Conservation (phyloP, 192 early-diverging fungal species). For the Allomyces arbusculus region DNA sequence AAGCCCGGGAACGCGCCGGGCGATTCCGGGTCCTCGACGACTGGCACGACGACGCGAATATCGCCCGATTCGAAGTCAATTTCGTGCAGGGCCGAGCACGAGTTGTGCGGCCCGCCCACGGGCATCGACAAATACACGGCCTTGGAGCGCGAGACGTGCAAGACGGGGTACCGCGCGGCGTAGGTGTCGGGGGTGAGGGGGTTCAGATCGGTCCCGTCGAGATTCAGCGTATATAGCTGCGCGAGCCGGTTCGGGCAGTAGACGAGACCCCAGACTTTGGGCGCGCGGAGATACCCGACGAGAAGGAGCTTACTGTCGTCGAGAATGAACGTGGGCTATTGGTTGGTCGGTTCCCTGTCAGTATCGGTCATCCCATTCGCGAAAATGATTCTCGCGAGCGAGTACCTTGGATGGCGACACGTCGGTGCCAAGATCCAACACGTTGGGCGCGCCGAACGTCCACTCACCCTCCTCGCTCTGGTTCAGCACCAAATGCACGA, state of each 20-base stretch:
- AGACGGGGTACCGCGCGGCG: too few species aligned
- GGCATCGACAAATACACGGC: conserved; percentile 37
- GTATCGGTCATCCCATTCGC: too few species aligned
- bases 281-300: conserved; percentile 34
- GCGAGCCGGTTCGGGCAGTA: conserved; percentile 42
- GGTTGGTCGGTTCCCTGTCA: conserved; percentile 2
- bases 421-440: conserved; percentile 8
- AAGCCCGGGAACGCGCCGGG: conserved; percentile 44
- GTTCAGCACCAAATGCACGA: conserved; percentile 30
- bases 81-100: conserved; percentile 26
- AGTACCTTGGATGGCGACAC: conserved; percentile 13
- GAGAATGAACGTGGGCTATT: conserved; percentile 23
- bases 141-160: neutral
- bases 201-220: conserved; percentile 10
- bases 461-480: conserved; percentile 2
- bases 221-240: neutral
- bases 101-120: conserved; percentile 45
- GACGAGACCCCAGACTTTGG: conserved; percentile 35
- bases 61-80: conserved; percentile 9
- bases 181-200: too few species aligned
- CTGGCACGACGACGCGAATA: conserved; percentile 12
- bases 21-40: conserved; percentile 12
- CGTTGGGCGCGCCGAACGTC: conserved; percentile 3
- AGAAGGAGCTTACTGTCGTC: conserved; percentile 34
- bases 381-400: neutral